Percentiles rank a stretch among this genome's conserved stretches.
Conservation (phyloP, 495 filamentous ascomycete species). For the Hyaloscypha finlandica region DNA sequence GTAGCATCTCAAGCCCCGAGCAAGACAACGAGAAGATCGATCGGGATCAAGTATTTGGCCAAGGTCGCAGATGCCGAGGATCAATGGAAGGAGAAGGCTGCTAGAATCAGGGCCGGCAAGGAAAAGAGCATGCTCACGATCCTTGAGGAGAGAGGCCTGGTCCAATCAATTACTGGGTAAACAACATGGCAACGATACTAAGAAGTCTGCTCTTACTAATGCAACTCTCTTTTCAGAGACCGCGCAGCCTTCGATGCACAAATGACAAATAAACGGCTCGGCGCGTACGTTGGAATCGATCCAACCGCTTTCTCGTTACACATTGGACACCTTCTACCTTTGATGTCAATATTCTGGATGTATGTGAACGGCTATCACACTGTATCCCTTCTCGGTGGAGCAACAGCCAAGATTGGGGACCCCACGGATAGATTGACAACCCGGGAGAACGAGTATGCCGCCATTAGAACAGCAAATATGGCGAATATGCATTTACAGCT, state of each 20-base stretch:
- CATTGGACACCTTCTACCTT: slow-evolving; percentile 86
- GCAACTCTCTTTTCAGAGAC: slow-evolving; percentile 41
- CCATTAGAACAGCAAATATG: slow-evolving; percentile 67
- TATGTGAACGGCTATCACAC: slow-evolving; percentile 80
- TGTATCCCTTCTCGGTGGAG: slow-evolving; percentile 77
- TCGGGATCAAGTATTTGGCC: slow-evolving; percentile 49
- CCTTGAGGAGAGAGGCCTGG: slow-evolving; percentile 76
- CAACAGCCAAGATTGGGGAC: slow-evolving; percentile 86
- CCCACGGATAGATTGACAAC: slow-evolving; percentile 74
- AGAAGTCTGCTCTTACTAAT: slow-evolving; percentile 23
- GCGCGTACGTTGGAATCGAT: slow-evolving; percentile 88
- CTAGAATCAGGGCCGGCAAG: slow-evolving; percentile 61
- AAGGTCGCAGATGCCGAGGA: slow-evolving; percentile 56
- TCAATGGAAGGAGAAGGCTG: slow-evolving; percentile 58
- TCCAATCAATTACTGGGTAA: slow-evolving; percentile 83
- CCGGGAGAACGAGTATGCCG: slow-evolving; percentile 56
- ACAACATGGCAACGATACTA: not conserved
- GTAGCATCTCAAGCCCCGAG: slow-evolving; percentile 10
- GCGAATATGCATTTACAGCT: slow-evolving; percentile 79
- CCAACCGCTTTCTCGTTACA: slow-evolving; percentile 91
- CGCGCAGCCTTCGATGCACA: slow-evolving; percentile 68
- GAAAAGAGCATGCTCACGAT: slow-evolving; percentile 63
- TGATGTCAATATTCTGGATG: slow-evolving; percentile 95
- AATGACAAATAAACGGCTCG: slow-evolving; percentile 68
- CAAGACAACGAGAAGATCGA: slow-evolving; percentile 38